Evolutionary conservation across 2,329 filamentous ascomycete genomes (phyloP).

Genomic region (Ceratocystis papillata): DNA sequence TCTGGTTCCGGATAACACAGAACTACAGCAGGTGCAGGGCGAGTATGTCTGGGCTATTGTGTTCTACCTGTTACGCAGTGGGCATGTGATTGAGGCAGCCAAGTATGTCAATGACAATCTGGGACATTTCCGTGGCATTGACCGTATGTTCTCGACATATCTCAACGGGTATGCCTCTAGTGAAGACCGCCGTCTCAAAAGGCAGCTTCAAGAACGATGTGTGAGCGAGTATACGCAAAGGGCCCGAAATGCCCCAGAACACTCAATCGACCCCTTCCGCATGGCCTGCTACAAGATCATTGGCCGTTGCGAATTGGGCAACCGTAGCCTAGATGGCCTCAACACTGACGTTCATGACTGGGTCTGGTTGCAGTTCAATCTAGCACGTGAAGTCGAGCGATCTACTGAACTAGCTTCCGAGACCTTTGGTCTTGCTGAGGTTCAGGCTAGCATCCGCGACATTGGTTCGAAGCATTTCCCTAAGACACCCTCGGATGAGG

Average conservation of each 20-base stretch:
- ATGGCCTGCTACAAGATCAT: slow-evolving; percentile 98
- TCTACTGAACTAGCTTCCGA: slow-evolving; percentile 55
- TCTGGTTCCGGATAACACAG: slow-evolving; percentile 66
- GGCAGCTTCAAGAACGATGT: slow-evolving; percentile 75
- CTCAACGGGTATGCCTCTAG: slow-evolving; percentile 72
- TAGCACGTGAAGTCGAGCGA: slow-evolving; percentile 54
- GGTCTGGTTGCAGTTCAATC: slow-evolving; percentile 62
- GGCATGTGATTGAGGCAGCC: slow-evolving; percentile 72
- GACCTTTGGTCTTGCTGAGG: slow-evolving; percentile 52
- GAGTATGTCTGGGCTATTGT: slow-evolving; percentile 91
- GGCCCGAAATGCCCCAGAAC: slow-evolving; percentile 69
- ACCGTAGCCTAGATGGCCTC: slow-evolving; percentile 52
- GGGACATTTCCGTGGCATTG: slow-evolving; percentile 74
- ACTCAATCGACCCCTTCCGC: slow-evolving; percentile 84
- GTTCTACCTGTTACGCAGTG: slow-evolving; percentile 80
- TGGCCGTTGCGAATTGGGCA: slow-evolving; percentile 60
- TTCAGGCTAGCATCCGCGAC: slow-evolving; percentile 71
- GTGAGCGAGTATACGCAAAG: slow-evolving; percentile 82
- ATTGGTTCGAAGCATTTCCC: slow-evolving; percentile 88
- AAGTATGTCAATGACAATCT: slow-evolving; percentile 74
- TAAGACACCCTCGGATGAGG: slow-evolving; percentile 64
- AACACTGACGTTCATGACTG: slow-evolving; percentile 58
- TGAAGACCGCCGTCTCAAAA: slow-evolving; percentile 63
- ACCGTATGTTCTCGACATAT: slow-evolving; percentile 81
- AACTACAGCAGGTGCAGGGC: slow-evolving; percentile 66